Percentiles rank a stretch among this genome's conserved stretches.
Evolutionary conservation across 139 green algal genomes (phyloP).

Genomic region (Pleodorina starrii): DNA sequence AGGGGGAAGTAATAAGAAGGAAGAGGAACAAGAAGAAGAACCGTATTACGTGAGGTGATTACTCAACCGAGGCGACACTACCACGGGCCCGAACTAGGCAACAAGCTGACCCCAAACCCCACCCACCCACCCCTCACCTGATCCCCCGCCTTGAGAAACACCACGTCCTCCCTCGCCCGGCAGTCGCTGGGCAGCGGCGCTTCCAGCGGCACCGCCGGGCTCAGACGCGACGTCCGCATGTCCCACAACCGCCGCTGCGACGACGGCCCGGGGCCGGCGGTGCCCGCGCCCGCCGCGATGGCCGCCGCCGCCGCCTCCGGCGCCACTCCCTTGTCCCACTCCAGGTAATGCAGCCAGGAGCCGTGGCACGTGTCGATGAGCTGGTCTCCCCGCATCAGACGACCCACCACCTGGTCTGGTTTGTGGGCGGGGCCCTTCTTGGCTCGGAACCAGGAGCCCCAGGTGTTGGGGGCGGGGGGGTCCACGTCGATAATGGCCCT

Average conservation of each 20-base stretch:
- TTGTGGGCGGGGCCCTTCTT: constrained; percentile 57
- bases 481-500: constrained; percentile 68
- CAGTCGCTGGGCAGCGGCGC: constrained; percentile 62
- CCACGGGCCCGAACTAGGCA: neutral
- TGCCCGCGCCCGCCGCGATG: neutral
- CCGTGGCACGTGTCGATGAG: constrained; percentile 68
- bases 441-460: constrained; percentile 46
- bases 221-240: constrained; percentile 35
- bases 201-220: neutral
- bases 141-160: constrained; percentile 49
- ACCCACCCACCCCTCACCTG: constrained; percentile 22
- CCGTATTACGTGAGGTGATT: neutral
- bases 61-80: neutral
- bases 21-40: neutral
- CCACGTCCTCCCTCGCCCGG: constrained; percentile 65
- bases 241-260: constrained; percentile 44
- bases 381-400: constrained; percentile 25
- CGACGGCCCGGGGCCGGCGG: too few relatives aligned
- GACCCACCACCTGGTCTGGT: constrained; percentile 52
- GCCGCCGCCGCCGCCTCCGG: neutral
- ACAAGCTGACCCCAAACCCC: neutral
- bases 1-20: neutral
- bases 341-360: constrained; percentile 73
- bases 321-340: constrained; percentile 64
- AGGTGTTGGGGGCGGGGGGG: constrained; percentile 39